phyloP scores from a whole-genome alignment of 768 basidiomycete species.

The Phylloporus sp. region DNA sequence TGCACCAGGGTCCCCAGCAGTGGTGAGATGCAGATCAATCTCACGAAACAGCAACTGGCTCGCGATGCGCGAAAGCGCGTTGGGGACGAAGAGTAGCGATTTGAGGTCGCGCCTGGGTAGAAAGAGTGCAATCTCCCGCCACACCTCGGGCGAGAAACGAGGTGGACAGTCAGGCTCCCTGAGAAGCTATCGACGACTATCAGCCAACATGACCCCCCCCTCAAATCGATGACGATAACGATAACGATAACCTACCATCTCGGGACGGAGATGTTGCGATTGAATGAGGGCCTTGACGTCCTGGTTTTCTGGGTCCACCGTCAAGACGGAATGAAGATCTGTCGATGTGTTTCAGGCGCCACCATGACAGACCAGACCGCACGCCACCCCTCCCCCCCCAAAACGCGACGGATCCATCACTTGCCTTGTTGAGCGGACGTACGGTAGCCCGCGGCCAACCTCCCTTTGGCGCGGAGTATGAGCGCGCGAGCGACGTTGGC shows the following conservation, averaged over 20 bases:
- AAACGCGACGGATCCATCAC: no score
- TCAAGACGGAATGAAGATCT: slow-evolving; percentile 67
- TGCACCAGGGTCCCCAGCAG: slow-evolving; percentile 25
- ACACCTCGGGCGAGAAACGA: slow-evolving; percentile 63
- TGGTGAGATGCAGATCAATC: slow-evolving; percentile 58
- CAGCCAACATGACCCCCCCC: not conserved
- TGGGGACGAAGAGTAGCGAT: slow-evolving; percentile 57
- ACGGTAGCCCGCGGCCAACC: slow-evolving; percentile 54
- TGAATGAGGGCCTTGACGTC: slow-evolving; percentile 61
- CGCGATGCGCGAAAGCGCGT: slow-evolving; percentile 62
- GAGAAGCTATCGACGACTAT: slow-evolving; percentile 20
- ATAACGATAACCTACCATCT: slow-evolving; percentile 58
- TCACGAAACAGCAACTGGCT: slow-evolving; percentile 62
- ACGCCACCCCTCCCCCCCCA: no score
- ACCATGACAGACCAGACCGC: not conserved
- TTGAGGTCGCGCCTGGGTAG: slow-evolving; percentile 63
- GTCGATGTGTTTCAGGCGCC: slow-evolving; percentile 5
- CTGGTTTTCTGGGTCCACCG: slow-evolving; percentile 60
- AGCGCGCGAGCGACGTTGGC: slow-evolving; percentile 55
- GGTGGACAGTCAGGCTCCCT: slow-evolving; percentile 41
- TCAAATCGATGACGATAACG: not conserved
- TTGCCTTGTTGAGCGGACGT: slow-evolving; percentile 64
- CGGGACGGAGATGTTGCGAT: slow-evolving; percentile 46
- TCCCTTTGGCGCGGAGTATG: slow-evolving; percentile 60
- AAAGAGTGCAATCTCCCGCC: slow-evolving; percentile 61